Conservation (phyloP, 176 grass and related monocot species). For the Eleusine indica region DNA sequence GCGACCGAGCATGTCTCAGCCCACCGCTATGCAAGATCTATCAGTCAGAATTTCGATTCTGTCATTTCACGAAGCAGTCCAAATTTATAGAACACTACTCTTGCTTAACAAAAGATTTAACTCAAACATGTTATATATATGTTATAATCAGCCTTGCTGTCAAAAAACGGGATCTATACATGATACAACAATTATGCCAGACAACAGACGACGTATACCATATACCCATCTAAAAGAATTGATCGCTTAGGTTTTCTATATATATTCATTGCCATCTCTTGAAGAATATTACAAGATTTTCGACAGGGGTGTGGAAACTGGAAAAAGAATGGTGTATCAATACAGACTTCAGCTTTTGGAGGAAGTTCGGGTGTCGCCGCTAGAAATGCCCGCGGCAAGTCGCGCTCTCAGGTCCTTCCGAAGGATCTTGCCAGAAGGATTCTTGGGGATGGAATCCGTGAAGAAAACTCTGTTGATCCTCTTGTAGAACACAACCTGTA, state of each 20-base stretch:
- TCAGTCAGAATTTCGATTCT: background rate
- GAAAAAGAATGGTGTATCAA: slow-evolving; percentile 2
- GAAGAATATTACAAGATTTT: slow-evolving; percentile 54
- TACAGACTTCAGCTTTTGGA: slow-evolving; percentile 32
- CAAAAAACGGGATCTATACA: slow-evolving; percentile 67
- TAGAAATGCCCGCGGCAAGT: slow-evolving; percentile 52
- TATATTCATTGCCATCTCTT: slow-evolving; percentile 48
- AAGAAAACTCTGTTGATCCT: slow-evolving; percentile 91
- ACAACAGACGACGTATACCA: slow-evolving; percentile 45
- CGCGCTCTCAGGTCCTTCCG: slow-evolving; percentile 91
- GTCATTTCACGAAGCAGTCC: background rate
- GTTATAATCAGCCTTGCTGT: slow-evolving; percentile 44
- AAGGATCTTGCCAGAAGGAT: slow-evolving; percentile 85
- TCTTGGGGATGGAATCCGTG: slow-evolving; percentile 72
- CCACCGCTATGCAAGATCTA: background rate
- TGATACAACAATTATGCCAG: slow-evolving; percentile 41
- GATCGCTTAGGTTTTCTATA: slow-evolving; percentile 15
- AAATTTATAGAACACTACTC: background rate
- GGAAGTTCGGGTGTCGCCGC: background rate
- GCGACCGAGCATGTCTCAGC: background rate
- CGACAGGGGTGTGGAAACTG: background rate
- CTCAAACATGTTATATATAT: slow-evolving; percentile 43
- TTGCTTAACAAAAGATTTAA: slow-evolving; percentile 17
- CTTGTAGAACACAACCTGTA: slow-evolving; percentile 93
- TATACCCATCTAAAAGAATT: slow-evolving; percentile 61